Evolutionary conservation across 2,329 filamentous ascomycete species (phyloP).

Genomic region (Setomelanomma holmii): DNA sequence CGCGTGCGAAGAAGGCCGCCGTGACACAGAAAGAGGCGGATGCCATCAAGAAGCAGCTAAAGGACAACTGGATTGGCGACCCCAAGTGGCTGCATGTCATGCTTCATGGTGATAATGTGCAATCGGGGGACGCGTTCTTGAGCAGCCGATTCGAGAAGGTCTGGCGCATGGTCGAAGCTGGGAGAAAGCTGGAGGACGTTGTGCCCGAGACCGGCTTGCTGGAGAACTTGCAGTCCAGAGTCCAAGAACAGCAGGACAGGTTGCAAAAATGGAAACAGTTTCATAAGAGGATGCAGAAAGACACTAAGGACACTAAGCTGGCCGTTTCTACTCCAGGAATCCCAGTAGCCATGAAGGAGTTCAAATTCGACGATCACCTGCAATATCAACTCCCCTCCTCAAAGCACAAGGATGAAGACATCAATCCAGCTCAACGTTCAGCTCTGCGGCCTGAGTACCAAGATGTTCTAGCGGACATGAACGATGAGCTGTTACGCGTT

Average conservation of each 20-base stretch:
- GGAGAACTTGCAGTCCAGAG: constrained; percentile 73
- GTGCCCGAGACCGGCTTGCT: constrained; percentile 63
- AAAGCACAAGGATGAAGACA: constrained; percentile 12
- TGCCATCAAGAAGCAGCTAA: constrained; percentile 64
- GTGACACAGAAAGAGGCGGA: constrained; percentile 37
- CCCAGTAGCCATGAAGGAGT: constrained; percentile 15
- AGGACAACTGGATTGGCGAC: constrained; percentile 80
- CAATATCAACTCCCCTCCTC: constrained; percentile 34
- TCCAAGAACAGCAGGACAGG: constrained; percentile 71
- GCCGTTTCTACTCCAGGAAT: background rate
- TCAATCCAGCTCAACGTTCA: constrained; percentile 9
- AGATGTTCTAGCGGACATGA: constrained; percentile 41
- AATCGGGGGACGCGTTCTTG: constrained; percentile 68
- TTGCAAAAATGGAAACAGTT: constrained; percentile 79
- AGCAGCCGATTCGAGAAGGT: constrained; percentile 72
- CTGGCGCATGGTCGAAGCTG: constrained; percentile 71
- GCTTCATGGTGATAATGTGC: constrained; percentile 68
- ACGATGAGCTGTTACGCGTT: constrained; percentile 31
- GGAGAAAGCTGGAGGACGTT: constrained; percentile 64
- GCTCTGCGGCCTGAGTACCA: constrained; percentile 26
- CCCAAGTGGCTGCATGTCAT: constrained; percentile 76
- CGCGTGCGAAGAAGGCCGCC: constrained; percentile 37
- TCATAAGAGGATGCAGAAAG: constrained; percentile 50
- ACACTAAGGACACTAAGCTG: too few relatives aligned
- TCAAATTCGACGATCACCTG: constrained; percentile 44